Conservation (phyloP, 495 filamentous ascomycete species). For the Xylaria castorea region DNA sequence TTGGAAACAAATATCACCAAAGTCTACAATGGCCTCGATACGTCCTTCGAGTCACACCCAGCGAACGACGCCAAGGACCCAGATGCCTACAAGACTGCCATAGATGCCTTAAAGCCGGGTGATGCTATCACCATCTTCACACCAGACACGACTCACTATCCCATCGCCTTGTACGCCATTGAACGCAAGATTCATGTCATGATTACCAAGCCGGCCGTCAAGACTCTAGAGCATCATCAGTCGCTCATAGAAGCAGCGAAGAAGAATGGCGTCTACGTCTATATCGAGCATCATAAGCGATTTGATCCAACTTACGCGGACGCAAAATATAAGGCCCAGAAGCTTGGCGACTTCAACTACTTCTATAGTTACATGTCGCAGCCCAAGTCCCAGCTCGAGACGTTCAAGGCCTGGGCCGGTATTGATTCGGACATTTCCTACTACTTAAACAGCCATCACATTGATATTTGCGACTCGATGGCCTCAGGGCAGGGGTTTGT, state of each 20-base stretch:
- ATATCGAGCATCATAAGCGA: constrained; percentile 95
- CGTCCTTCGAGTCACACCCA: constrained; percentile 81
- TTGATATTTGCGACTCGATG: constrained; percentile 92
- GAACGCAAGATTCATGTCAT: constrained; percentile 85
- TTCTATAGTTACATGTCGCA: constrained; percentile 98
- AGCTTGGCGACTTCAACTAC: constrained; percentile 92
- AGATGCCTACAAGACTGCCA: constrained; percentile 87
- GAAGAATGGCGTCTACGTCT: constrained; percentile 85
- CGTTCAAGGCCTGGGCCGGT: constrained; percentile 96
- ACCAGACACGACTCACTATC: constrained; percentile 90
- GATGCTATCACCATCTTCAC: constrained; percentile 97
- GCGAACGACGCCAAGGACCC: constrained; percentile 72
- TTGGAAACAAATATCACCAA: constrained; percentile 86
- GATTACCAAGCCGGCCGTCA: constrained; percentile 94
- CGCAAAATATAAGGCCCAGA: constrained; percentile 74
- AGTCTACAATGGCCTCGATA: constrained; percentile 87
- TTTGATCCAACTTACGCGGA: constrained; percentile 93
- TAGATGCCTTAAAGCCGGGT: constrained; percentile 81
- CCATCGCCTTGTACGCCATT: constrained; percentile 94
- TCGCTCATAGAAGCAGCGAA: constrained; percentile 72
- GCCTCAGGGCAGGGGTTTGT: constrained; percentile 71
- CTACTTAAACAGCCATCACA: constrained; percentile 92
- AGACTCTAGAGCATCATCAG: constrained; percentile 79
- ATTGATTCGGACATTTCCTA: constrained; percentile 91
- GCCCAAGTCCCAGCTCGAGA: constrained; percentile 90